Evolutionary conservation across 805 yeast species (phyloP).

Genomic region (Pichia insulana): DNA sequence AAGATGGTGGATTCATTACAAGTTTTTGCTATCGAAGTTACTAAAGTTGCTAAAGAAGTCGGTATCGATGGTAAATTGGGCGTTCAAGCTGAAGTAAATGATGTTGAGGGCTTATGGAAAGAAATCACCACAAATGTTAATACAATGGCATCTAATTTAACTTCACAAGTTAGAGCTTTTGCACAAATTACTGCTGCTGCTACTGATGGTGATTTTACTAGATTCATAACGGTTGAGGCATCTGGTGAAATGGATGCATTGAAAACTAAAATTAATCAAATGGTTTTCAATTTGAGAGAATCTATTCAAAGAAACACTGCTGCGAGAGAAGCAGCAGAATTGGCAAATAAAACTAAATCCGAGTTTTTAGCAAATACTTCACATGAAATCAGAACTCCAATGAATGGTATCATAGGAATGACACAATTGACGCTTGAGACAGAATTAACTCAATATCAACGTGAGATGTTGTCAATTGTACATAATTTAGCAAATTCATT

Average conservation of each 20-base stretch:
- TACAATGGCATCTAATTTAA: slow-evolving; percentile 88
- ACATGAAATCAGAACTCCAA: slow-evolving; percentile 83
- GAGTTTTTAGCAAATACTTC: slow-evolving; percentile 87
- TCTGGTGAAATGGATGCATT: slow-evolving; percentile 81
- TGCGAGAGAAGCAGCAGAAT: slow-evolving; percentile 89
- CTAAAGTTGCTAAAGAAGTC: slow-evolving; percentile 85
- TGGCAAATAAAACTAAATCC: slow-evolving; percentile 82
- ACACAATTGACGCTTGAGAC: slow-evolving; percentile 84
- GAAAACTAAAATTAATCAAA: slow-evolving; percentile 60
- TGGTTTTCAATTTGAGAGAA: slow-evolving; percentile 81
- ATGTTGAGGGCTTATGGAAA: slow-evolving; percentile 88
- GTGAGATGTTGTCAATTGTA: slow-evolving; percentile 86
- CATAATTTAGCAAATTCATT: slow-evolving; percentile 81
- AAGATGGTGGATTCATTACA: slow-evolving; percentile 90
- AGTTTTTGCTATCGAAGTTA: slow-evolving; percentile 80
- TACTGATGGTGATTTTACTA: slow-evolving; percentile 86
- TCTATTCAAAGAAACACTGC: slow-evolving; percentile 87
- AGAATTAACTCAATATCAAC: slow-evolving; percentile 81
- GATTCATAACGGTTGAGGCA: slow-evolving; percentile 86
- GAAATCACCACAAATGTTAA: slow-evolving; percentile 87
- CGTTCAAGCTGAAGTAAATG: slow-evolving; percentile 84
- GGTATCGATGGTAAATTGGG: slow-evolving; percentile 92
- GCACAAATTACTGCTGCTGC: slow-evolving; percentile 93
- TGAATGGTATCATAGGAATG: slow-evolving; percentile 91
- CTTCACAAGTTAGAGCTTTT: slow-evolving; percentile 87